Evolutionary conservation across 2,329 filamentous ascomycete genomes (phyloP).

Genomic region (Zasmidium cellare): DNA sequence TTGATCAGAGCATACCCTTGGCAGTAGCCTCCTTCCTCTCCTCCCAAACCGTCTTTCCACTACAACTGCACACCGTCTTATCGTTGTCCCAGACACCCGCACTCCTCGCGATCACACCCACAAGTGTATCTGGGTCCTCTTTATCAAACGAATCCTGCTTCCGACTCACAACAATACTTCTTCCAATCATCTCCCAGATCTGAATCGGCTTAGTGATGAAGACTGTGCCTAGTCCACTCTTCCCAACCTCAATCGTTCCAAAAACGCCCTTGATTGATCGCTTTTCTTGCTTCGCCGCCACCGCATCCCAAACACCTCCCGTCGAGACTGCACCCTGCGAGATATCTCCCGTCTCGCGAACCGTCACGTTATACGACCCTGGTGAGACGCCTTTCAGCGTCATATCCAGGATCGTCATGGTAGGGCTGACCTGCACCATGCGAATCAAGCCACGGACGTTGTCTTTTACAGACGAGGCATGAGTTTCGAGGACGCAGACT

Average conservation of each 20-base stretch:
- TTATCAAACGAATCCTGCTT: slow-evolving; percentile 55
- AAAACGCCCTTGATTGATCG: slow-evolving; percentile 62
- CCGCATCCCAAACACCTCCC: slow-evolving; percentile 74
- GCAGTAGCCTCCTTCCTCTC: slow-evolving; percentile 86
- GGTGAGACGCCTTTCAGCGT: slow-evolving; percentile 79
- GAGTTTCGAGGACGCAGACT: slow-evolving; percentile 93
- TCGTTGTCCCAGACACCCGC: slow-evolving; percentile 99
- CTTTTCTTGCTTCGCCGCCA: slow-evolving; percentile 45
- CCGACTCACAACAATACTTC: slow-evolving; percentile 83
- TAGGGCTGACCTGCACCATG: slow-evolving; percentile 86
- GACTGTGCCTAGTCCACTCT: slow-evolving; percentile 72
- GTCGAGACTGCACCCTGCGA: slow-evolving; percentile 79
- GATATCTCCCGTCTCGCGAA: slow-evolving; percentile 85
- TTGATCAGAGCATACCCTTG: slow-evolving; percentile 77
- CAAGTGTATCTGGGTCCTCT: slow-evolving; percentile 81
- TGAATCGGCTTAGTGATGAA: slow-evolving; percentile 82
- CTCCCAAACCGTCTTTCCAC: slow-evolving; percentile 97
- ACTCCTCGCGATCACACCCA: slow-evolving; percentile 91
- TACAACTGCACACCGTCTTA: slow-evolving; percentile 97
- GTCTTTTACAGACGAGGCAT: slow-evolving; percentile 60
- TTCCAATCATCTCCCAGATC: slow-evolving; percentile 95
- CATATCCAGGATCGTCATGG: slow-evolving; percentile 80
- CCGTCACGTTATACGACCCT: slow-evolving; percentile 79
- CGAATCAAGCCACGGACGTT: slow-evolving; percentile 83
- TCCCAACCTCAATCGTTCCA: slow-evolving; percentile 72